These are phyloP conservation scores for Iris macrosiphon DNA, from an alignment of 106 monocot species.

Conservation along the genomic window DNA sequence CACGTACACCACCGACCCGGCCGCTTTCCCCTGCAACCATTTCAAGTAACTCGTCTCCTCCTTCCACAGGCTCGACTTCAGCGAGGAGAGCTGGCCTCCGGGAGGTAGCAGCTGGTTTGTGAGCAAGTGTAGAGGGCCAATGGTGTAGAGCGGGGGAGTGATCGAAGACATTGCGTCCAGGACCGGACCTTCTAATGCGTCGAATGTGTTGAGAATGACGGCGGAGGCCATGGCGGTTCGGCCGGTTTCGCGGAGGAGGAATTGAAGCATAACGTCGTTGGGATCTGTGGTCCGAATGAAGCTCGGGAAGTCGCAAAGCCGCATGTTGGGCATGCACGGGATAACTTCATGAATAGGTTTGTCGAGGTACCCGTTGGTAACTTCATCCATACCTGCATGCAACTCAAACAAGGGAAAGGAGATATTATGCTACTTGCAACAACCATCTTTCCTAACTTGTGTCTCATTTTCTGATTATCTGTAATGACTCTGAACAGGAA, in stretches of 20 bases:
- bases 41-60: constrained; percentile 7
- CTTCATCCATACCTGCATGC: neutral
- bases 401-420: too few relatives aligned
- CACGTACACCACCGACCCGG: constrained; percentile 2
- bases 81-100: neutral
- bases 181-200: neutral
- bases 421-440: too few relatives aligned
- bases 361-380: constrained; percentile 9
- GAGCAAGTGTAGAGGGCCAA: constrained; percentile 37
- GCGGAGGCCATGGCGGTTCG: neutral
- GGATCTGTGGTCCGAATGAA: constrained; percentile 8
- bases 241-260: neutral
- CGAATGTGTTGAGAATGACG: constrained; percentile 5
- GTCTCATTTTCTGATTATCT: too few relatives aligned
- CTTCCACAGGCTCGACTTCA: constrained; percentile 40
- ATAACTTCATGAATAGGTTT: neutral
- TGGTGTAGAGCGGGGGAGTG: constrained; percentile 47
- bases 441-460: too few relatives aligned
- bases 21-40: neutral
- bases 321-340: neutral
- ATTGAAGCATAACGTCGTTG: constrained; percentile 2
- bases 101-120: neutral
- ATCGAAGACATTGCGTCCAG: constrained; percentile 22
- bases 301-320: neutral
- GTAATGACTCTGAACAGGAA: too few relatives aligned